Evolutionary conservation across 2,329 filamentous ascomycete species (phyloP).

Genomic region (Phaeosphaeria sp.): DNA sequence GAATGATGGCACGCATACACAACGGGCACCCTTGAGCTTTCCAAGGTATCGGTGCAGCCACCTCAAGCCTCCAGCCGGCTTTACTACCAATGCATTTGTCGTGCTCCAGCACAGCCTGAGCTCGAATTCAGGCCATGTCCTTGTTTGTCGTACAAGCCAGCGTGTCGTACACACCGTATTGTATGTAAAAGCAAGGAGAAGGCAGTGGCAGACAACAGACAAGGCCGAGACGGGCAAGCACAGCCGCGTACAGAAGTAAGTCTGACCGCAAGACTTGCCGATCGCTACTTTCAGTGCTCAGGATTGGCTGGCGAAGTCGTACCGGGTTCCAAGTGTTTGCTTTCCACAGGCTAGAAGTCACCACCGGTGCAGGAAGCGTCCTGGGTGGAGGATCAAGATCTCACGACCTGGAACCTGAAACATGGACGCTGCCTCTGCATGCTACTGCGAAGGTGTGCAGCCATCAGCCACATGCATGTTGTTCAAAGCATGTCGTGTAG

Average conservation of each 20-base stretch:
- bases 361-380: background rate
- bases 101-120: background rate
- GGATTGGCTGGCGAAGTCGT: background rate
- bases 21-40: background rate
- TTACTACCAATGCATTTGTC: background rate
- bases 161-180: background rate
- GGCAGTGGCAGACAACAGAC: background rate
- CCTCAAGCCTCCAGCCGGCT: background rate
- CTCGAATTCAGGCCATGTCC: background rate
- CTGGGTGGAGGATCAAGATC: slow-evolving; percentile 13
- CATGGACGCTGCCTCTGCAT: slow-evolving; percentile 3
- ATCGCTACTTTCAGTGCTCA: background rate
- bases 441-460: background rate
- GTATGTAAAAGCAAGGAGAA: background rate
- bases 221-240: background rate
- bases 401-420: slow-evolving; percentile 10
- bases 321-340: background rate
- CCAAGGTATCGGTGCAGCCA: background rate
- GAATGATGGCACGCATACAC: background rate
- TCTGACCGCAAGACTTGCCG: background rate
- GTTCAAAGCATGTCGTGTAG: background rate
- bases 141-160: background rate
- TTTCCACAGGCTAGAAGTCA: background rate
- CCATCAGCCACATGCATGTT: background rate
- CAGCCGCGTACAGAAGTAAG: background rate